A percentile compares a stretch with the other conserved stretches of the same genome.
Evolutionary conservation across 2,329 filamentous ascomycete species (phyloP).

Genomic region (Incumbomyces lentus): DNA sequence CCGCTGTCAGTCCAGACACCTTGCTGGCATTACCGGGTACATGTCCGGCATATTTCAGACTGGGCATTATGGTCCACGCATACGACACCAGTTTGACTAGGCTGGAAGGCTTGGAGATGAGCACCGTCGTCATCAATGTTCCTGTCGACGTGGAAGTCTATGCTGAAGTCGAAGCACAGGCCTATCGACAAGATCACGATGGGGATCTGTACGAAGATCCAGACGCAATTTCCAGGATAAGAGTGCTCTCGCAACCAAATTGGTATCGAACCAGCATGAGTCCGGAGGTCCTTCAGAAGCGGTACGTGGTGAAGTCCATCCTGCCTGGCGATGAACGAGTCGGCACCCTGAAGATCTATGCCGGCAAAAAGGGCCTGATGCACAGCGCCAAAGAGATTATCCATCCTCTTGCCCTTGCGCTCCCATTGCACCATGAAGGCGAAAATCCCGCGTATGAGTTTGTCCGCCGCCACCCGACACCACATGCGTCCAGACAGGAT

Average conservation of each 20-base stretch:
- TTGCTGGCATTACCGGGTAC: slow-evolving; percentile 77
- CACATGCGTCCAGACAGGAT: slow-evolving; percentile 93
- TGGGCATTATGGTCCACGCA: slow-evolving; percentile 66
- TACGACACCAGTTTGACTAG: slow-evolving; percentile 82
- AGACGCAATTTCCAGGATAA: slow-evolving; percentile 65
- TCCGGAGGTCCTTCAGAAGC: slow-evolving; percentile 47
- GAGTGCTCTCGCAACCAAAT: slow-evolving; percentile 79
- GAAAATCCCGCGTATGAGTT: slow-evolving; percentile 94
- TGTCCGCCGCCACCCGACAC: slow-evolving; percentile 83
- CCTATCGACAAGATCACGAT: slow-evolving; percentile 70
- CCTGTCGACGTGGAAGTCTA: slow-evolving; percentile 84
- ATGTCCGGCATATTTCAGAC: slow-evolving; percentile 79
- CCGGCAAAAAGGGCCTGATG: slow-evolving; percentile 89
- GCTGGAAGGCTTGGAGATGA: slow-evolving; percentile 86
- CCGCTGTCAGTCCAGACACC: slow-evolving; percentile 74
- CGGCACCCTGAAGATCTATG: slow-evolving; percentile 81
- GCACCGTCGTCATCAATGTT: slow-evolving; percentile 78
- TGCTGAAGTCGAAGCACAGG: slow-evolving; percentile 80
- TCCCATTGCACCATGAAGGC: slow-evolving; percentile 84
- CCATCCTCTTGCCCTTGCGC: slow-evolving; percentile 74
- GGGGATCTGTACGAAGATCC: slow-evolving; percentile 91
- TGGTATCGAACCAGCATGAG: slow-evolving; percentile 59
- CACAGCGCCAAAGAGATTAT: slow-evolving; percentile 95
- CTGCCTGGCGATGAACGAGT: slow-evolving; percentile 86
- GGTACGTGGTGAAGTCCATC: slow-evolving; percentile 86